phyloP scores from a whole-genome alignment of 257 asterid species.

The Solanum chmielewskii region DNA sequence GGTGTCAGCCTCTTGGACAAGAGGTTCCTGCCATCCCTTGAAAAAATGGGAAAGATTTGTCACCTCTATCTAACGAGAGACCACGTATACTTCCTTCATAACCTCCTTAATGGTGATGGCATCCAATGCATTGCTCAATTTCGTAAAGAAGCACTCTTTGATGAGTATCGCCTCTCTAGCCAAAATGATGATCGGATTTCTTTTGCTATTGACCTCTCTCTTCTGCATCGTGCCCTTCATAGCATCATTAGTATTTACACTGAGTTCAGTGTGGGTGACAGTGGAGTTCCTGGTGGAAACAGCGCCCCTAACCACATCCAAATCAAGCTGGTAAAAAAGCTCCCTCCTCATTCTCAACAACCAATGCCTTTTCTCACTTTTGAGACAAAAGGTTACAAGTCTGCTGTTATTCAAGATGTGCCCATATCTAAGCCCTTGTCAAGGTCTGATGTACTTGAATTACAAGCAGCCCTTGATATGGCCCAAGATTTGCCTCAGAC shows the following conservation, averaged over 20 bases:
- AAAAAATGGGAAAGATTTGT: conserved; percentile 70
- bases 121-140: conserved; percentile 84
- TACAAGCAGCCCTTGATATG: conserved; percentile 50
- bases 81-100: conserved; percentile 87
- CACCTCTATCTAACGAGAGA: conserved; percentile 63
- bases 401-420: conserved; percentile 93
- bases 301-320: conserved; percentile 30
- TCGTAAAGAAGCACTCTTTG: conserved; percentile 52
- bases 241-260: conserved; percentile 60
- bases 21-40: conserved; percentile 70
- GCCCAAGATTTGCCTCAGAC: conserved; percentile 68
- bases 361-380: conserved; percentile 67
- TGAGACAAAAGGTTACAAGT: conserved; percentile 65
- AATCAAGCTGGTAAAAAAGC: conserved; percentile 69
- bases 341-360: conserved; percentile 61
- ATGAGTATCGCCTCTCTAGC: conserved; percentile 62
- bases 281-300: conserved; percentile 1
- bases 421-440: conserved; percentile 84
- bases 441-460: conserved; percentile 57
- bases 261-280: conserved; percentile 10
- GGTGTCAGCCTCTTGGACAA: conserved; percentile 82
- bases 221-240: conserved; percentile 91
- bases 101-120: conserved; percentile 80
- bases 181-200: conserved; percentile 65
- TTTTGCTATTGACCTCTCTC: conserved; percentile 71